These are phyloP conservation scores for Eucalyptus erythrocorys DNA, from an alignment of 345 rosid genomes.

Conservation along the genomic window DNA sequence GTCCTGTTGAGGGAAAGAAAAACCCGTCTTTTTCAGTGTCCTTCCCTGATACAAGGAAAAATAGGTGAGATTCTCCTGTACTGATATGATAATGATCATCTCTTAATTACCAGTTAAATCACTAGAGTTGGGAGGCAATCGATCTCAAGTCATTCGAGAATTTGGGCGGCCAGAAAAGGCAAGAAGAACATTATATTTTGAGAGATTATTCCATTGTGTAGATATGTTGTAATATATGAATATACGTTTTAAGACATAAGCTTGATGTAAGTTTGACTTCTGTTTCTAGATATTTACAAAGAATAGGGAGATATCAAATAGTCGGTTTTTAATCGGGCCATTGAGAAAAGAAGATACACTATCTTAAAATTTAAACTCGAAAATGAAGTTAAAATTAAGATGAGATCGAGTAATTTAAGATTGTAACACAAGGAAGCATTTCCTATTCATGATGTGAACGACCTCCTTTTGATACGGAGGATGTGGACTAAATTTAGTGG, in stretches of 20 bases:
- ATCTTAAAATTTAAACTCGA: not conserved
- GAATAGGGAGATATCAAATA: not conserved
- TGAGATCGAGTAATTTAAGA: not conserved
- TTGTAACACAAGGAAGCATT: not conserved
- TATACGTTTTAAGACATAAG: not conserved
- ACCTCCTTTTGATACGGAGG: not conserved
- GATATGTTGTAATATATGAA: too few relatives aligned
- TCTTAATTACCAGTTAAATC: not conserved
- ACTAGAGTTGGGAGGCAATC: not conserved
- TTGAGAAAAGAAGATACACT: rapidly evolving
- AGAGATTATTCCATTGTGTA: not conserved
- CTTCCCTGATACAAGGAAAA: not conserved
- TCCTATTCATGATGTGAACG: not conserved
- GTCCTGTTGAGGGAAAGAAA: not conserved
- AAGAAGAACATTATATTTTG: not conserved
- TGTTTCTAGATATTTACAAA: not conserved
- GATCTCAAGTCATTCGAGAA: not conserved
- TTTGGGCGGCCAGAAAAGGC: not conserved
- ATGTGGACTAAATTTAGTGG: not conserved
- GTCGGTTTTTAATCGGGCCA: not conserved
- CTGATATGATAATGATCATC: not conserved
- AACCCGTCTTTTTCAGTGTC: not conserved
- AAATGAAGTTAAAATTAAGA: not conserved
- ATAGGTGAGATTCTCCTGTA: not conserved
- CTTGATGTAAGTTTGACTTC: not conserved